phyloP scores from a whole-genome alignment of 108 stramenopile genomes.

The Aurantiochytrium sp. region DNA sequence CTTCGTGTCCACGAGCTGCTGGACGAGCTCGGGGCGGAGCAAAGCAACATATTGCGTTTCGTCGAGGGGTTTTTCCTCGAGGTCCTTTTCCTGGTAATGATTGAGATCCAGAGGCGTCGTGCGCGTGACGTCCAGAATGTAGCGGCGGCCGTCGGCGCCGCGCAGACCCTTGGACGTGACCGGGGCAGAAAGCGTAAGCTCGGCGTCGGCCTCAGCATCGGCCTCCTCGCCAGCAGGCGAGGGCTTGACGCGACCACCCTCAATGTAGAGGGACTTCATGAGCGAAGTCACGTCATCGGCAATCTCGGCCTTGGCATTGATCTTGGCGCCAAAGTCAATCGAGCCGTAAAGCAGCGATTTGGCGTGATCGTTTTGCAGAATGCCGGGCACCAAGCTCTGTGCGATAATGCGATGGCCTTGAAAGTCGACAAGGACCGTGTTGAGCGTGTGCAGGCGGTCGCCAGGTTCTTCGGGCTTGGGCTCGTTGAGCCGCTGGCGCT shows the following conservation, averaged over 20 bases:
- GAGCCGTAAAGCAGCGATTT: constrained; percentile 76
- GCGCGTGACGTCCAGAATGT: constrained; percentile 79
- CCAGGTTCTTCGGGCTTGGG: neutral
- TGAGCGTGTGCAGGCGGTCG: constrained; percentile 67
- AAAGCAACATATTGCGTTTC: constrained; percentile 43
- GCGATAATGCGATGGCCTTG: constrained; percentile 72
- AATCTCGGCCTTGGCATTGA: constrained; percentile 64
- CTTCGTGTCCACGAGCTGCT: constrained; percentile 52
- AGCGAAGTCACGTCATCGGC: constrained; percentile 42
- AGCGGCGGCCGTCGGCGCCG: constrained; percentile 78
- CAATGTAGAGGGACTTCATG: constrained; percentile 28
- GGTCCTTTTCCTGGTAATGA: constrained; percentile 66
- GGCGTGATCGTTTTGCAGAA: constrained; percentile 71
- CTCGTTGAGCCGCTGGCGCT: neutral
- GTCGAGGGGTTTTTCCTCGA: constrained; percentile 56
- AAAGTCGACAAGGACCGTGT: constrained; percentile 79
- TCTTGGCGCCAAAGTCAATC: constrained; percentile 64
- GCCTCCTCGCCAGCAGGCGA: neutral
- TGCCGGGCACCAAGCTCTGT: constrained; percentile 80
- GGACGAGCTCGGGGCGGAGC: constrained; percentile 73
- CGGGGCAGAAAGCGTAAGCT: constrained; percentile 56
- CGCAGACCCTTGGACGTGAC: constrained; percentile 81
- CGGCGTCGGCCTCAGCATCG: constrained; percentile 36
- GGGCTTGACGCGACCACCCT: neutral
- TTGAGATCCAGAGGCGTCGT: constrained; percentile 90